Conservation (phyloP, 495 filamentous ascomycete genomes). For the Immersiella caudata region DNA sequence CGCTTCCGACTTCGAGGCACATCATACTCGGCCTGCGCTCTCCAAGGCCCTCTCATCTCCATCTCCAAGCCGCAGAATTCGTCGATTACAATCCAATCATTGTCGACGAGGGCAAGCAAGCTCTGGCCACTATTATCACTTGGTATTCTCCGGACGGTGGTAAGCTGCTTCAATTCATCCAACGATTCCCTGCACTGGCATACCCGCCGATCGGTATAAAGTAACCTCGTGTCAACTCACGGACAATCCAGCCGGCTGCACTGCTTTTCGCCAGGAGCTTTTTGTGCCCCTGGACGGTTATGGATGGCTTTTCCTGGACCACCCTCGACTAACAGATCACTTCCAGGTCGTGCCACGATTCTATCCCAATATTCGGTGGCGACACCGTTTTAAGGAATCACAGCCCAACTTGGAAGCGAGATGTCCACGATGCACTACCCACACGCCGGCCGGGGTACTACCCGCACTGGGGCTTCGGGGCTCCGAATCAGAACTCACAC, state of each 20-base stretch:
- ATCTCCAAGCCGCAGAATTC: neutral
- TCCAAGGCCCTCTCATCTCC: neutral
- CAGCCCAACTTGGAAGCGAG: neutral
- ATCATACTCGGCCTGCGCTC: neutral
- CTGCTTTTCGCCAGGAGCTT: too few species aligned
- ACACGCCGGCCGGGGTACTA: neutral
- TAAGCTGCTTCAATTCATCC: too few species aligned
- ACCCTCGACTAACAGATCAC: too few species aligned
- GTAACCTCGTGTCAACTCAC: too few species aligned
- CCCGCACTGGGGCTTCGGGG: slow-evolving; percentile 19
- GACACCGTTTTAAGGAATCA: neutral
- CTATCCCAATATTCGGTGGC: too few species aligned
- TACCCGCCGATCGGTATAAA: too few species aligned
- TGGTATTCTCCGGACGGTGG: neutral
- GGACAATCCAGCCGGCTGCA: too few species aligned
- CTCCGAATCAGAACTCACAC: slow-evolving; percentile 25
- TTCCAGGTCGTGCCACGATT: too few species aligned
- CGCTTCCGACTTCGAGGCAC: neutral
- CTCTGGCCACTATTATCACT: neutral
- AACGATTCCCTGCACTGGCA: too few species aligned
- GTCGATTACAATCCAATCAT: neutral
- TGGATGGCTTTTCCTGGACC: too few species aligned
- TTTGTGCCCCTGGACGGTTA: too few species aligned
- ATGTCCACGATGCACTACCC: slow-evolving; percentile 24
- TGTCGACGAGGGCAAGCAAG: neutral